Evolutionary conservation across 164 flowering plant species (phyloP), one percentile per base, ranked within the genome.

Genomic region (Nymphaea colorata): DNA sequence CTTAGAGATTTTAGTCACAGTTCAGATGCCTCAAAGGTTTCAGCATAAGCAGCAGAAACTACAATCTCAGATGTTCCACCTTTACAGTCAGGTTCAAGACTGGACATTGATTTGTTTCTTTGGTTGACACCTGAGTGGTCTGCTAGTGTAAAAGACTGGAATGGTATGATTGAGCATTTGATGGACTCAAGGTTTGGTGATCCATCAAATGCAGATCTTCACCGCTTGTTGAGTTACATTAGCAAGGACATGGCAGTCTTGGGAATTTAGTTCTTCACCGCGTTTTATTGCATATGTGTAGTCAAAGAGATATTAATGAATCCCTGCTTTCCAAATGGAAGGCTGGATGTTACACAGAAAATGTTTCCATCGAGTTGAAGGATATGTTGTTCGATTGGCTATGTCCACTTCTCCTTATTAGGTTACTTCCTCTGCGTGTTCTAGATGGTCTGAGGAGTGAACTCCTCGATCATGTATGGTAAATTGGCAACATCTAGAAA

Each of bases 121-220:
- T 74, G 69, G 74, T 75, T 91, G 79, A 79, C 85, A 16, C 85
- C 89, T 55, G 82, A 84, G 72, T 91, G 95, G 96, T 74, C 89
- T 73, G 78, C 77, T 78, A 81, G 73, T 73, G 97, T 91, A 87
- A 82, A 85, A 71, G 82, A 85, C 77, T 89, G 97, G 95, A 76
- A 70, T 61, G 42, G 68, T 44, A 67, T 87, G 73, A 72, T 84
- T 66, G 85, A 77, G 62, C 83, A 86, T n/a, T 73, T 91, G 74
- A 71, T 91, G 60, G 88, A 87, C 67, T 87, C 87, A 85, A 78
- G 87, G 85, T 85, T 87, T 79, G 65, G 77, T 2, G 95, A 91
- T 69, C 90, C 97, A 72, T 80, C 95, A 76, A 91, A 91, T 86
- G 90, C 89, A 57, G 75, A 69, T 66, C 75, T 83, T 67, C 85